Evolutionary conservation across 306 rosid species (phyloP), one percentile per base, ranked within the genome.

Genomic region (Quercus cerris): DNA sequence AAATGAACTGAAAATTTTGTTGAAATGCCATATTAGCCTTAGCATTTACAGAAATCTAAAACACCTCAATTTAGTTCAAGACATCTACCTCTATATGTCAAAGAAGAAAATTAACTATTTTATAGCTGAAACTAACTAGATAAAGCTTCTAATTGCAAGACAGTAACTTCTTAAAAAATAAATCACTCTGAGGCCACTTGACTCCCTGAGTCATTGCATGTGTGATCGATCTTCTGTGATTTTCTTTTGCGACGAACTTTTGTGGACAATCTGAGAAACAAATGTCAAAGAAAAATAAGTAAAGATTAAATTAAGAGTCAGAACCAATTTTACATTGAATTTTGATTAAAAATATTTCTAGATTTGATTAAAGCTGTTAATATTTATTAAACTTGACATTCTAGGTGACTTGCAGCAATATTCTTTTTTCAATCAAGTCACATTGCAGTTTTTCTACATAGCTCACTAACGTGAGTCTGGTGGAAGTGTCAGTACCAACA

Each of bases 171-270:
- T 66, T 5, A 46, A 28, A 22, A 80, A 87, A 73, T 57, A 10
- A 41, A 38, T 87, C 86, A 87, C 41, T 82, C 83, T 49, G 91
- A 89, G 67, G 87, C 91, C 66, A 87, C 84, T 84, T 91, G 93
- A 89, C 90, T 91, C 51, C 90, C 85, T 7, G 88, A 91, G 31
- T 86, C 83, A 27, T 85, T 81, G 71, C 85, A 73, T 75, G 78
- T 68, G 4, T 58, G 71, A 67, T 82, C 83, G 2, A 71, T 67
- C 73, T 83, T 85, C 51, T 74, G 41, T 25, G 81, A 66, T 80
- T 87, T 92, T 79, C 90, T 86, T 79, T 87, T 85, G 52, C 22
- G 81, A 72, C 46, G 75, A 81, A 51, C 80, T 62, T 80, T 78
- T 56, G 89, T 55, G 28, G 95, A 85, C 78, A 89, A 79, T 85